Evolutionary conservation across 2,329 filamentous ascomycete species (phyloP).

Genomic region (Cladosporium sp.): DNA sequence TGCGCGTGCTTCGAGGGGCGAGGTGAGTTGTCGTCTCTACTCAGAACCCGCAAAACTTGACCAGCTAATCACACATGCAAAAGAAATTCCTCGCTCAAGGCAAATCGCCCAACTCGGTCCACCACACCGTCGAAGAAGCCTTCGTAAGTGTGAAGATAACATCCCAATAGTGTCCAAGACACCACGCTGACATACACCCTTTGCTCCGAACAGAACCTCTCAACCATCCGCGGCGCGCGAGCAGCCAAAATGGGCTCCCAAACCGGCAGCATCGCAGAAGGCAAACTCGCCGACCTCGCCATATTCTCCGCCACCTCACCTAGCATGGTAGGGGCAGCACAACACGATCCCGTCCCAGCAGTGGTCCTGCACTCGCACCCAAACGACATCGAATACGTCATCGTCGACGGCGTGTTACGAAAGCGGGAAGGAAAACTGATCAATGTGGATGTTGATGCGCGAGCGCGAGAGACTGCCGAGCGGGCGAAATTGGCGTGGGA

Average conservation of each 20-base stretch:
- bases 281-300: slow-evolving; percentile 46
- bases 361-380: slow-evolving; percentile 40
- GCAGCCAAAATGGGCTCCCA: slow-evolving; percentile 39
- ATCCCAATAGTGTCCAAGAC: too few relatives aligned
- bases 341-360: slow-evolving; percentile 40
- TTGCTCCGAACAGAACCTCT: too few relatives aligned
- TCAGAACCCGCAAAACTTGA: too few relatives aligned
- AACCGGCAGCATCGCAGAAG: slow-evolving; percentile 43
- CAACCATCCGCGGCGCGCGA: slow-evolving; percentile 43
- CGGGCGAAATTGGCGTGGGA: background rate
- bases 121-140: slow-evolving; percentile 37
- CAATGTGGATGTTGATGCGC: slow-evolving; percentile 23
- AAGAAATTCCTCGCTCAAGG: slow-evolving; percentile 21
- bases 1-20: slow-evolving; percentile 28
- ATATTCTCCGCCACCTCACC: slow-evolving; percentile 42
- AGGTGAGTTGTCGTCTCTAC: slow-evolving; percentile 16
- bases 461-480: slow-evolving; percentile 8
- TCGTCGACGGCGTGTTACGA: slow-evolving; percentile 40
- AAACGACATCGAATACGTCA: slow-evolving; percentile 40
- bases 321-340: slow-evolving; percentile 38
- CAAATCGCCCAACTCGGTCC: slow-evolving; percentile 24
- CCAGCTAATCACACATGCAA: too few relatives aligned
- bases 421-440: slow-evolving; percentile 34
- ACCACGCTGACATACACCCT: too few relatives aligned
- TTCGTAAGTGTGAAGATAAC: too few relatives aligned